Evolutionary conservation across 305 asterid species (phyloP).

Genomic region (Fraxinus latifolia): DNA sequence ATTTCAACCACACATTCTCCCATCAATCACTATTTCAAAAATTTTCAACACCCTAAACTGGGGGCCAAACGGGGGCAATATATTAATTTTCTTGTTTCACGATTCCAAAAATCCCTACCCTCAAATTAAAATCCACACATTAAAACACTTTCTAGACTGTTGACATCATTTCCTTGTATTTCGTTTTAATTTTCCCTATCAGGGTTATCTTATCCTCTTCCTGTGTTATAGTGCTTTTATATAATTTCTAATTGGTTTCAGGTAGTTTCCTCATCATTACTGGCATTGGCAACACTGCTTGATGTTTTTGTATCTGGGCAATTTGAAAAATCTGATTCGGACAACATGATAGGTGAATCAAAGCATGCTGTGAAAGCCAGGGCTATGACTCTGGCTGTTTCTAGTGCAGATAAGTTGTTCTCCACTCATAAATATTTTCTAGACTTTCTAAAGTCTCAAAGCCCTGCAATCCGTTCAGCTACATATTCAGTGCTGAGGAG

Average conservation of each 20-base stretch:
- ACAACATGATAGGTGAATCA: constrained; percentile 51
- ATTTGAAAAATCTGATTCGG: constrained; percentile 55
- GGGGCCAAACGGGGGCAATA: background rate
- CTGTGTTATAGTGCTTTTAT: constrained; percentile 3
- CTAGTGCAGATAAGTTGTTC: constrained; percentile 66
- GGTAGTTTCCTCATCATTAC: constrained; percentile 85
- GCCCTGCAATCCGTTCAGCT: constrained; percentile 79
- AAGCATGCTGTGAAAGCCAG: constrained; percentile 77
- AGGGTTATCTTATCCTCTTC: constrained; percentile 2
- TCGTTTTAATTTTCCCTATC: background rate
- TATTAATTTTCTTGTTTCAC: constrained; percentile 1
- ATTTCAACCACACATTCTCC: no score
- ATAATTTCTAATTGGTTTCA: constrained; percentile 37
- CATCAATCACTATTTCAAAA: no score
- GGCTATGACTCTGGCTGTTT: constrained; percentile 55
- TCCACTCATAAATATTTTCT: constrained; percentile 64
- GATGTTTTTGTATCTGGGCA: constrained; percentile 57
- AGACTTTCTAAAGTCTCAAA: constrained; percentile 76
- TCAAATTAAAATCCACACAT: background rate
- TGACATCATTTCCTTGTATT: constrained; percentile 9
- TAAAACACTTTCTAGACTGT: constrained; percentile 4
- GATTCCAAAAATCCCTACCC: background rate
- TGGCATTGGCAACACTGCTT: constrained; percentile 84
- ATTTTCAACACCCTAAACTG: no score
- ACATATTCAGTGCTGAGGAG: constrained; percentile 76